phyloP scores from a whole-genome alignment of 805 yeast species.

The Zygosaccharomyces kombuchaensis region DNA sequence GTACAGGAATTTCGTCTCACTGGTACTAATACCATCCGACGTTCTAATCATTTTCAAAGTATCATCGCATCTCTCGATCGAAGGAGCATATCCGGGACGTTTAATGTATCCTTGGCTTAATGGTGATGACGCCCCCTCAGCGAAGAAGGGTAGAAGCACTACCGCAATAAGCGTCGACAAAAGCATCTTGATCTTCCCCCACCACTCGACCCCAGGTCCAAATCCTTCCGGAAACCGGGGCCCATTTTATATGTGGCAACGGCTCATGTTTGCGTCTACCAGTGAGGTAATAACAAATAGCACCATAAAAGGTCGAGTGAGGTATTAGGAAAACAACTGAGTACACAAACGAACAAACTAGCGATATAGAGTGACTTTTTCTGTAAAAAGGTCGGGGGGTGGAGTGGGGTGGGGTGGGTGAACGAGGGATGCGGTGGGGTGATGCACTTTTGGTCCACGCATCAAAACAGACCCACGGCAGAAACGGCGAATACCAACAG shows the following conservation, averaged over 20 bases:
- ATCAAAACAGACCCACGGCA: conserved; percentile 2
- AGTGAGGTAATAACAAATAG: not conserved
- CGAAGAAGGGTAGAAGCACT: not conserved
- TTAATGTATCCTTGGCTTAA: conserved; percentile 27
- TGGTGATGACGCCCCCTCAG: not conserved
- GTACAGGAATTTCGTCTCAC: conserved; percentile 48
- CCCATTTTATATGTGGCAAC: not conserved
- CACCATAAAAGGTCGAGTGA: not conserved
- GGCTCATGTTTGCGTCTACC: not conserved
- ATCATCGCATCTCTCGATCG: conserved; percentile 42
- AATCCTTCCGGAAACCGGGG: not conserved
- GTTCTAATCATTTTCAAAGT: conserved; percentile 34
- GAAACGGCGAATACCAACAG: not conserved
- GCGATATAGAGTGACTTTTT: not conserved
- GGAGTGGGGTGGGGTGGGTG: not conserved
- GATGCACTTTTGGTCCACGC: not conserved
- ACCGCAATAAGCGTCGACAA: not conserved
- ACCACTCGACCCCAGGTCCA: not conserved
- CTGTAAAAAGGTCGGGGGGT: too few species aligned
- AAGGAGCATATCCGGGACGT: conserved; percentile 55
- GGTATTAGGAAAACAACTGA: not conserved
- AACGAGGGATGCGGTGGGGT: not conserved
- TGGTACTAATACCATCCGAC: conserved; percentile 4
- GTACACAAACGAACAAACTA: not conserved
- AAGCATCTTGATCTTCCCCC: not conserved